A percentile compares a stretch with the other conserved stretches of the same genome.
Evolutionary conservation across 768 basidiomycete genomes (phyloP).

Genomic region (Tephrocybe sp.): DNA sequence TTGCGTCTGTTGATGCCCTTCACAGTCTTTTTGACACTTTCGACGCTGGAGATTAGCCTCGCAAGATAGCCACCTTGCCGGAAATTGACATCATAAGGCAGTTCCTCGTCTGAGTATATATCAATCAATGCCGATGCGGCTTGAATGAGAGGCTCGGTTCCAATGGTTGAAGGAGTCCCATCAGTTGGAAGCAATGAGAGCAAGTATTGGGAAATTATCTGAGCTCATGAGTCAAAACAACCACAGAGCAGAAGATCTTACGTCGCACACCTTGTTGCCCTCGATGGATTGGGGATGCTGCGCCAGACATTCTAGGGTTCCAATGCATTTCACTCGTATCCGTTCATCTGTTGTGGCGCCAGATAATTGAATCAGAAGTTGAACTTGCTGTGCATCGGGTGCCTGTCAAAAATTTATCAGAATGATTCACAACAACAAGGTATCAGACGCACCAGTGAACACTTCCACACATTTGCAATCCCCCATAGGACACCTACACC

Average conservation of each 20-base stretch:
- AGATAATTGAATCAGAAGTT: slow-evolving; percentile 66
- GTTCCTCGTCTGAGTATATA: slow-evolving; percentile 87
- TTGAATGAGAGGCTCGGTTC: slow-evolving; percentile 74
- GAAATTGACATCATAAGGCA: slow-evolving; percentile 83
- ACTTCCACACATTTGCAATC: slow-evolving; percentile 74
- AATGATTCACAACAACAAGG: slow-evolving; percentile 1
- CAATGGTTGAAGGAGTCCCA: slow-evolving; percentile 37
- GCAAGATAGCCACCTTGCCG: slow-evolving; percentile 57
- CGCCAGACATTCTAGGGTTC: slow-evolving; percentile 84
- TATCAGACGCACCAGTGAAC: slow-evolving; percentile 51
- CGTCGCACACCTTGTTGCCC: slow-evolving; percentile 57
- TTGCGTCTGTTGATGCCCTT: slow-evolving; percentile 66
- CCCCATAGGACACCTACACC: slow-evolving; percentile 88
- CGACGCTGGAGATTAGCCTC: slow-evolving; percentile 56
- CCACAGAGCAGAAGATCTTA: background rate
- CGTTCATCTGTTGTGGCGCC: slow-evolving; percentile 51
- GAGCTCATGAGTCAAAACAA: slow-evolving; percentile 1
- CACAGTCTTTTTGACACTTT: slow-evolving; percentile 61
- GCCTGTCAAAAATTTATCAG: slow-evolving; percentile 31
- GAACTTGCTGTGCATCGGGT: slow-evolving; percentile 60
- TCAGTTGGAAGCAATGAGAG: slow-evolving; percentile 59
- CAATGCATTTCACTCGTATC: slow-evolving; percentile 76
- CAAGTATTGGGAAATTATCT: slow-evolving; percentile 68
- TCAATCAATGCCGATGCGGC: slow-evolving; percentile 84
- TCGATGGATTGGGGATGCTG: slow-evolving; percentile 63